Evolutionary conservation across 352 stramenopile species (phyloP), one percentile per base, ranked within the genome.

Genomic region (Globisporangium paroecandrum): DNA sequence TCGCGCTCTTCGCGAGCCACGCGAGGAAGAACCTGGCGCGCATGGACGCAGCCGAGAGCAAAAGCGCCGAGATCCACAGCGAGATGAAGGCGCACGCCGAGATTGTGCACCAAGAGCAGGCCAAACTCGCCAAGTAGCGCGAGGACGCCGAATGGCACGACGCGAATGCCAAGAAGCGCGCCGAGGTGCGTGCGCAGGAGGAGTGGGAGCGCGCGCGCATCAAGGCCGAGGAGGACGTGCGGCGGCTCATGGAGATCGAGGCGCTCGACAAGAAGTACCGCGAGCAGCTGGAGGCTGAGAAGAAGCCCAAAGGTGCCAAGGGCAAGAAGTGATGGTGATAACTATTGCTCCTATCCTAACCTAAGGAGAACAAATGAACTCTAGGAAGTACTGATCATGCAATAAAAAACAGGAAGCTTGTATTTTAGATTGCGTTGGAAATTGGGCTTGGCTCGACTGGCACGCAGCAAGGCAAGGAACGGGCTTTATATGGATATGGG

Each of bases 181-280:
- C 70, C 8, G 78, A 89, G 47, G 57, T 79, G 8, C 76, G 75
- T 3, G 70, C 85, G 53, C 69, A 78, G 6, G 74, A 87, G 12
- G 82, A 89, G 38, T 87, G 76, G 78, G 80, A 84, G 22, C 74
- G 74, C 9, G 83, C 82, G 5, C 71, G 72, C 8, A 22, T 71
- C 9, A 62, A 56, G 0, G 77, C 80, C 32, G 80, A 89, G 43
- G 72, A 70, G 13, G 78, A 87, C 1, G 76, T 90, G 36, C 69
- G 74, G 3, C 71, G 84, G 12, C 62, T 83, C 20, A 46, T 84
- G 47, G 76, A 74, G 43, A 88, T 90, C 68, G 77, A 89, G 38
- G 75, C 75, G 13, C 66, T 85, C 47, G 81, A 88, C 62, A 89
- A 90, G 29, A 74, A 76, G 64, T 87, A 90, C 41, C 46, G 79